Evolutionary conservation across 441 rosid genomes (phyloP).

Genomic region (Gossypium gossypioides): DNA sequence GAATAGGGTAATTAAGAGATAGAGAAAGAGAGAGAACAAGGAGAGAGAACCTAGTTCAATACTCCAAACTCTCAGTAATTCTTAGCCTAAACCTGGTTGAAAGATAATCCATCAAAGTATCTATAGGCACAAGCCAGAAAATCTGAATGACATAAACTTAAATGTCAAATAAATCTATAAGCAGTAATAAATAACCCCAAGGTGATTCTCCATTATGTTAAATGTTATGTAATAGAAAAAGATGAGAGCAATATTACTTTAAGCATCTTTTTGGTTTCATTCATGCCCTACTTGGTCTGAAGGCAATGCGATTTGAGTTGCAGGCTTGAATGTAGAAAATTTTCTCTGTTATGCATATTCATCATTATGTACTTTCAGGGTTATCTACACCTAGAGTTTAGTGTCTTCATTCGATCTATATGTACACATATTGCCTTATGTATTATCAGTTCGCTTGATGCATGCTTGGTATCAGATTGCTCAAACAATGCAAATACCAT

Average conservation of each 20-base stretch:
- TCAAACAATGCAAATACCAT: conserved; percentile 63
- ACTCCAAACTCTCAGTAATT: not conserved
- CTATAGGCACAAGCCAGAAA: not conserved
- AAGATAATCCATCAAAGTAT: not conserved
- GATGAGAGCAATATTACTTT: not conserved
- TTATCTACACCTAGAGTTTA: not conserved
- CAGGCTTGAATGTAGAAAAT: not conserved
- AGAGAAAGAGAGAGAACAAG: not conserved
- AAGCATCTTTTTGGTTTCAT: not conserved
- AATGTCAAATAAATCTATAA: not conserved
- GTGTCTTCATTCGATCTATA: not conserved
- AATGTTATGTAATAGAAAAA: not conserved
- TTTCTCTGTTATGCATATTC: not conserved
- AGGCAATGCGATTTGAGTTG: not conserved
- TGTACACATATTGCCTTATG: not conserved
- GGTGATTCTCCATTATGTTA: not conserved
- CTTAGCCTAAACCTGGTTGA: not conserved
- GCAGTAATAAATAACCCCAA: not conserved
- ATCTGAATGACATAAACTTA: not conserved
- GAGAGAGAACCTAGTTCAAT: not conserved
- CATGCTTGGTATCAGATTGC: conserved; percentile 30
- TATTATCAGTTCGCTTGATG: not conserved
- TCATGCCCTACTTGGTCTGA: not conserved
- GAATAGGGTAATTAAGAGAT: not conserved
- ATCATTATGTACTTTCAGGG: not conserved